Base-by-base conservation (phyloP, 495 filamentous ascomycete genomes). In the Neurospora cerealis region DNA sequence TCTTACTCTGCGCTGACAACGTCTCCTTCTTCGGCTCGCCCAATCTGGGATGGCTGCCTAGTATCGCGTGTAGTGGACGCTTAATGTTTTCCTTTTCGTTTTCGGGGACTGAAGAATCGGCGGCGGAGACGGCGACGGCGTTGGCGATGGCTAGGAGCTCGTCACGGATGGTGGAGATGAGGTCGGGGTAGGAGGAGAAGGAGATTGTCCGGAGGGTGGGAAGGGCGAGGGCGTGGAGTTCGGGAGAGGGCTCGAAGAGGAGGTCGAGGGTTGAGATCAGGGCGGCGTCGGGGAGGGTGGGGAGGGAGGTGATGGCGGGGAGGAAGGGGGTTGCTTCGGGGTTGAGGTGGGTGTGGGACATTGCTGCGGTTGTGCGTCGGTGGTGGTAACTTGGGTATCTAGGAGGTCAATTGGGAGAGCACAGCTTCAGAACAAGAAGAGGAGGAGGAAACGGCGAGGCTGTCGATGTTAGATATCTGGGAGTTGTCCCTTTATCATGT, bases 41-140 rank as follows among this genome's bases (percentile, higher is more conserved):
- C 73, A 99, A 85, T 4, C 96, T 88, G 7, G 96, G 96, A 82
- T 99, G 96, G 62, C 92, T 90, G n/a, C 88, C 91, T 21, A 98
- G 85, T 74, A 98, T 96, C 32, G 85, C 86, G 44, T 92, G 79
- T 19, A 87, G 78, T 19, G 73, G 79, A 0, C 28, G 13, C 15
- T 66, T 17, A 3, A 66, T 34, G 3, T 66, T 34, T 19, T 66
- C 28, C 24, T 46, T 41, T 8, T 75, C 74, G 0, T 71, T 70
- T 5, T 77, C 24, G 13, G 77, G 60, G 24, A 74, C 69, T 2
- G 73, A 74, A 15, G 36, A 38, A 11, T 70, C 72, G 7, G 62
- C 71, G 19, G 69, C 70, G 41, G 72, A 71, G 5, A 72, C 21
- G 92, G 88, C n/a, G 24, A 73, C 70, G 34, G 72, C 66, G 11